Evolutionary conservation across 2,329 filamentous ascomycete species (phyloP), one percentile per base, ranked within the genome.

Genomic region (Cladosporium oxysporum): DNA sequence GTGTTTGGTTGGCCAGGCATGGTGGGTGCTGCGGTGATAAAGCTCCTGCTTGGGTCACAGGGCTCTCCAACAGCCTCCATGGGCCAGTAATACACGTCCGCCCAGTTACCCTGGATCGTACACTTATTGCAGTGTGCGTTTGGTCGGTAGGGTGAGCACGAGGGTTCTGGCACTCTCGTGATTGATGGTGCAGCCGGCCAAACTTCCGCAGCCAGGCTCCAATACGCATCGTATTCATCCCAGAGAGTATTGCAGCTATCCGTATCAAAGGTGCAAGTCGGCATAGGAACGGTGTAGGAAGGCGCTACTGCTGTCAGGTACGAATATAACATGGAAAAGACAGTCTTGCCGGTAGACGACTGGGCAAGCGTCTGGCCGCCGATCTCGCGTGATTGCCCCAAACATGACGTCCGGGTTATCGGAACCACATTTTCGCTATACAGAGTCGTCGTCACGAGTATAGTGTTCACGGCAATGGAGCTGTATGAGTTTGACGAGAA

Each of bases 11-110:
- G 41, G 21, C 59, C 59, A 23, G 49, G 44, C 7, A 62, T 33
- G 11, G 59, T 49, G 5, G 59, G 59, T 18, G 59, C n/a, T n/a
- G 59, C 44, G 28, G 59, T 62, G n/a, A 35, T 52, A 28, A 62
- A 52, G 23, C 49, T 23, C 18, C 59, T 44, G 35, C 23, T 28
- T 29, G 59, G 41, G 18, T 62, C 44, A 21, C 59, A 62, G 16
- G 44, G 44, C 44, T 62, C 59, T 10, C 59, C 59, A 5, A 62
- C 28, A 33, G 47, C 59, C 29, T 52, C 28, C 10, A 49, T 29
- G 4, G 59, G 59, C 59, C 59, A 62, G 44, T 62, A 62, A 41
- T 62, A 52, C 29, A 62, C 23, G 12, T 53, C 49, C 5, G 23
- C 23, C n/a, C n/a, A 47, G 10, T 23, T 47, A 21, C 41, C n/a